A percentile compares a stretch with the other conserved stretches of the same genome.
Conservation (phyloP, 352 stramenopile genomes). For the Pythium sukuiense region DNA sequence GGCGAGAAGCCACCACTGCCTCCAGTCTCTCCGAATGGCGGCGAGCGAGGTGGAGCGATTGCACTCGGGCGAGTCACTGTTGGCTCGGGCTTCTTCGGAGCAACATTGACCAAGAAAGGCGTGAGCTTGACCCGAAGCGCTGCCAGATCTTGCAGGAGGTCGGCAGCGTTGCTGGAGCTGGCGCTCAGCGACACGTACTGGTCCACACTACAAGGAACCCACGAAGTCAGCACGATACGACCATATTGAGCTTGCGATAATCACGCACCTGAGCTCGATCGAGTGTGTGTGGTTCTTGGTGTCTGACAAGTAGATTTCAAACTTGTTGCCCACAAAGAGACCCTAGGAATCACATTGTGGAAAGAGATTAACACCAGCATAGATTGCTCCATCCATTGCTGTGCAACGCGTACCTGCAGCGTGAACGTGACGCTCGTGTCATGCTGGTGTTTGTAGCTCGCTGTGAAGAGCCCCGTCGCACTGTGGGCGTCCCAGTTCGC, state of each 20-base stretch:
- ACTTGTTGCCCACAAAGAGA: constrained; percentile 73
- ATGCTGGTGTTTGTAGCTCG: constrained; percentile 55
- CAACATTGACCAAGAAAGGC: constrained; percentile 57
- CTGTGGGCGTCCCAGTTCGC: constrained; percentile 62
- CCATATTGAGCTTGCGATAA: neutral
- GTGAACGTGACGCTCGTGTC: constrained; percentile 50
- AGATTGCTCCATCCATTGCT: neutral
- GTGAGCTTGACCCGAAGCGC: constrained; percentile 48
- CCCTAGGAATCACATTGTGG: constrained; percentile 37
- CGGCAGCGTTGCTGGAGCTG: constrained; percentile 34
- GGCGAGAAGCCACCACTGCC: constrained; percentile 21
- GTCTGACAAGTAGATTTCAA: constrained; percentile 79
- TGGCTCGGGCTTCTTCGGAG: constrained; percentile 35
- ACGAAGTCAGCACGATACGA: neutral
- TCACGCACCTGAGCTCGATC: constrained; percentile 65
- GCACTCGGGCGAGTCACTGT: constrained; percentile 11
- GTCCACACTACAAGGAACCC: constrained; percentile 29
- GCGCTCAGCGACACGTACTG: constrained; percentile 36
- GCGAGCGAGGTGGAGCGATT: neutral
- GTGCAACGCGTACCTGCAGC: constrained; percentile 46
- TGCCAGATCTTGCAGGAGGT: constrained; percentile 52
- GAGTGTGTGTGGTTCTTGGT: constrained; percentile 66
- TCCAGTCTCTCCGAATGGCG: constrained; percentile 4
- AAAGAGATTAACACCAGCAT: no score
- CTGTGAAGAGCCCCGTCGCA: constrained; percentile 59